These are phyloP conservation scores for Silene conica DNA, from an alignment of 148 eudicot genomes.

Conservation along the genomic window DNA sequence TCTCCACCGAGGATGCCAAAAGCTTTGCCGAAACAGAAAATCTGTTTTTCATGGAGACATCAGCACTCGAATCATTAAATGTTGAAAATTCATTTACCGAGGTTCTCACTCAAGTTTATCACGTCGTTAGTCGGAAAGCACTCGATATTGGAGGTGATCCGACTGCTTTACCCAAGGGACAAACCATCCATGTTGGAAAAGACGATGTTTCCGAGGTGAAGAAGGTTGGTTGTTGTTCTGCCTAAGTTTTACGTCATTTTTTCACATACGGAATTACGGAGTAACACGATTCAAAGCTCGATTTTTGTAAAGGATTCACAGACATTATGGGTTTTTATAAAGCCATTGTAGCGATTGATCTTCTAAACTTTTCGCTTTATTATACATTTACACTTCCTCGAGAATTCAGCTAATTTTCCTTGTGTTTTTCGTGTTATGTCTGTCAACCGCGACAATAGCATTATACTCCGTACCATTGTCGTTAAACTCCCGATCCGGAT, in stretches of 20 bases:
- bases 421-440: not conserved
- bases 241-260: constrained; percentile 8
- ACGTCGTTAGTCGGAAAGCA: constrained; percentile 39
- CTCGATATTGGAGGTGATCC: constrained; percentile 42
- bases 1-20: constrained; percentile 47
- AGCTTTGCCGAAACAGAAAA: constrained; percentile 41
- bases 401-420: not conserved
- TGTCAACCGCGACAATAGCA: not conserved
- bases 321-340: constrained; percentile 12
- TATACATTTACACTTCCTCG: not conserved
- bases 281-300: not conserved
- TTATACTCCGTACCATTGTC: too few relatives aligned
- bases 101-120: constrained; percentile 44
- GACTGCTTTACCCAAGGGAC: constrained; percentile 37
- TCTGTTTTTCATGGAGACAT: constrained; percentile 47
- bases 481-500: too few relatives aligned
- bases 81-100: constrained; percentile 45
- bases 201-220: constrained; percentile 46
- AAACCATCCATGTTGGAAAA: constrained; percentile 43
- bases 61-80: constrained; percentile 46
- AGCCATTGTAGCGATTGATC: constrained; percentile 6
- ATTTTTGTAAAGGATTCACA: constrained; percentile 21
- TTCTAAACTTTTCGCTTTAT: not conserved
- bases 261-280: not conserved
- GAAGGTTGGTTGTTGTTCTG: constrained; percentile 44